A percentile compares a stretch with the other conserved stretches of the same genome.
Evolutionary conservation across 371 early-diverging fungal species (phyloP).

Genomic region (Mucor irregularis): DNA sequence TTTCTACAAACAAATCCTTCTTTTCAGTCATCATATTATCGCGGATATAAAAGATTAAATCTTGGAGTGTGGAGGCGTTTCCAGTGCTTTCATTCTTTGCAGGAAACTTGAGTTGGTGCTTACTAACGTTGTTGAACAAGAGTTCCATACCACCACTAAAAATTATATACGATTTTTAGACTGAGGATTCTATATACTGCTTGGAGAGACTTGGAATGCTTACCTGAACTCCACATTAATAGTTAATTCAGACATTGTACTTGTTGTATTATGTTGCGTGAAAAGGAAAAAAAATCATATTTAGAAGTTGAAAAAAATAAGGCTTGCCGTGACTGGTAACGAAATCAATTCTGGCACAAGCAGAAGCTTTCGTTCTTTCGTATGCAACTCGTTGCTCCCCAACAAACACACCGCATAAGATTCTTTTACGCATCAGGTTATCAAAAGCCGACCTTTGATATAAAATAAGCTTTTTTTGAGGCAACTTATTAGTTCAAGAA

Average conservation of each 20-base stretch:
- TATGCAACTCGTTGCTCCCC: too few relatives aligned
- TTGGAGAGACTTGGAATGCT: background rate
- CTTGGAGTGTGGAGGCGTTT: constrained; percentile 60
- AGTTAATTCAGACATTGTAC: constrained; percentile 19
- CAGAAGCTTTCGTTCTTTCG: too few relatives aligned
- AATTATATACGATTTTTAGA: background rate
- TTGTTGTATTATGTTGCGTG: too few relatives aligned
- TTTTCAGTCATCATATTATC: constrained; percentile 76
- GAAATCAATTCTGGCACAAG: too few relatives aligned
- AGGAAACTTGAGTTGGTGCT: constrained; percentile 59
- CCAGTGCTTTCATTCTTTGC: constrained; percentile 23
- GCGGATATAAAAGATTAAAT: constrained; percentile 75
- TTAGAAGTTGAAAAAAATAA: too few relatives aligned
- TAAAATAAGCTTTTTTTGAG: too few relatives aligned
- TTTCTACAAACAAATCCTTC: constrained; percentile 84
- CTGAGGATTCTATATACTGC: background rate
- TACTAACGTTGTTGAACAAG: constrained; percentile 77
- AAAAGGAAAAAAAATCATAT: too few relatives aligned
- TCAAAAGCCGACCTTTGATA: too few relatives aligned
- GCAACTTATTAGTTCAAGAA: too few relatives aligned
- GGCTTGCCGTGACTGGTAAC: too few relatives aligned
- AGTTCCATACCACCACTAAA: constrained; percentile 92
- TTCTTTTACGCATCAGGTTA: too few relatives aligned
- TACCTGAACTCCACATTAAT: constrained; percentile 31
- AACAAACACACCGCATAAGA: too few relatives aligned